A percentile compares a stretch with the other conserved stretches of the same genome.
Evolutionary conservation across 106 monocot genomes (phyloP).

Genomic region (Dendrobium huoshanense): DNA sequence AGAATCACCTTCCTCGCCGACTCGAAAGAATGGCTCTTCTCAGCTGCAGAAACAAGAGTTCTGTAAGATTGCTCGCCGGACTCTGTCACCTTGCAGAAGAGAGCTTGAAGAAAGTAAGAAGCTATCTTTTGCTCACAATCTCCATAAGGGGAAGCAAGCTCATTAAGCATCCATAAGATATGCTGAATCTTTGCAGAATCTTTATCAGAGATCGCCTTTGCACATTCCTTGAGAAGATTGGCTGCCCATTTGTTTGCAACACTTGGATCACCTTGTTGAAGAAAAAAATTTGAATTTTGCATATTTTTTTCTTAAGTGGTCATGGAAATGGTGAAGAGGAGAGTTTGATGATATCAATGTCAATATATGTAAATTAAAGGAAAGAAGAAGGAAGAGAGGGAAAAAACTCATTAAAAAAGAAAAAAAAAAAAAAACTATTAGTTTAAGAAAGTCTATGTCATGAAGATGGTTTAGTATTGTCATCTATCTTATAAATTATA

Average conservation of each 20-base stretch:
- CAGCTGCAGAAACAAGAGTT: constrained; percentile 21
- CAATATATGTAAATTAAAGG: neutral
- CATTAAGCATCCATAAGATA: constrained; percentile 43
- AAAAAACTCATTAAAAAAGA: neutral
- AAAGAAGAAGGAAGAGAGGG: neutral
- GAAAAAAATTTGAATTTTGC: constrained; percentile 10
- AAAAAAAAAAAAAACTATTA: neutral
- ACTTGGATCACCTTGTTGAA: neutral
- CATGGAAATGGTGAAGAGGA: neutral
- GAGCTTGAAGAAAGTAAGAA: constrained; percentile 33
- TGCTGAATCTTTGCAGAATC: constrained; percentile 35
- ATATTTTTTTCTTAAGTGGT: neutral
- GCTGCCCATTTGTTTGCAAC: constrained; percentile 26
- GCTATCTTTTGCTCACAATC: constrained; percentile 43
- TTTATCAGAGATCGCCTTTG: constrained; percentile 34
- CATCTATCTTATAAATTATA: neutral
- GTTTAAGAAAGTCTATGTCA: neutral
- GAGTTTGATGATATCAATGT: neutral
- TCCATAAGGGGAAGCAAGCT: constrained; percentile 40
- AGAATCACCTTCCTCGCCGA: constrained; percentile 38
- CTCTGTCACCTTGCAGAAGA: constrained; percentile 38
- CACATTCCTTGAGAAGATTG: constrained; percentile 32
- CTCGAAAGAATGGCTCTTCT: constrained; percentile 36
- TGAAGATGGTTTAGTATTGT: neutral
- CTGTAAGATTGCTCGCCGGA: constrained; percentile 26